Conservation (phyloP, 2,329 filamentous ascomycete species). For the Amesomyces nigricolor region DNA sequence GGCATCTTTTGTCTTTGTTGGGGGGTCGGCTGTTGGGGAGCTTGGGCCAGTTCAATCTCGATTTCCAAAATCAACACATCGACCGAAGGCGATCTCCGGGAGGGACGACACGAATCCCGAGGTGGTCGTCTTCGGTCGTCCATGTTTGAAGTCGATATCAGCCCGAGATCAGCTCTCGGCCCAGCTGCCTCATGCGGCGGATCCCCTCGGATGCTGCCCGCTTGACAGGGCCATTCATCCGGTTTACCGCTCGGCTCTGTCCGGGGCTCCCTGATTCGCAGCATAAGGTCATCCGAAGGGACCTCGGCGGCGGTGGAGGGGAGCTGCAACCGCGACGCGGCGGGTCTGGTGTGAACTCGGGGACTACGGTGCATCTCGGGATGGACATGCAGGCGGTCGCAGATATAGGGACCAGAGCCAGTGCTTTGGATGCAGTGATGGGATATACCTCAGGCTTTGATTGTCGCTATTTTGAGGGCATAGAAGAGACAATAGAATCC, state of each 20-base stretch:
- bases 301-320: constrained; percentile 21
- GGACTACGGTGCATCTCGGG: not conserved
- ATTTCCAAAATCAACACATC: no score
- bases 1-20: not conserved
- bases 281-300: constrained; percentile 14
- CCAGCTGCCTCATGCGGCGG: constrained; percentile 15
- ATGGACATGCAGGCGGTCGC: not conserved
- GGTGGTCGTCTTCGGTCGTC: no score
- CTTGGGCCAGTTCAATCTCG: not conserved
- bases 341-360: not conserved
- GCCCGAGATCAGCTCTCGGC: not conserved
- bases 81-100: no score
- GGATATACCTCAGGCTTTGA: no score
- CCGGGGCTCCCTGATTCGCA: constrained; percentile 17
- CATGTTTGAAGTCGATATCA: no score
- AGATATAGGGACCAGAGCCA: not conserved
- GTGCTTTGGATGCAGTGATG: no score
- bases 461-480: no score
- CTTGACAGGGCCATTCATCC: constrained; percentile 23
- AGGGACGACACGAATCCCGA: no score
- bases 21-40: not conserved
- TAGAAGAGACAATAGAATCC: no score
- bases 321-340: constrained; percentile 7
- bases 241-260: constrained; percentile 22
- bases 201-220: constrained; percentile 7